These are phyloP conservation scores for Aspergillus ostianus DNA, from an alignment of 495 filamentous ascomycete species.

Conservation along the genomic window DNA sequence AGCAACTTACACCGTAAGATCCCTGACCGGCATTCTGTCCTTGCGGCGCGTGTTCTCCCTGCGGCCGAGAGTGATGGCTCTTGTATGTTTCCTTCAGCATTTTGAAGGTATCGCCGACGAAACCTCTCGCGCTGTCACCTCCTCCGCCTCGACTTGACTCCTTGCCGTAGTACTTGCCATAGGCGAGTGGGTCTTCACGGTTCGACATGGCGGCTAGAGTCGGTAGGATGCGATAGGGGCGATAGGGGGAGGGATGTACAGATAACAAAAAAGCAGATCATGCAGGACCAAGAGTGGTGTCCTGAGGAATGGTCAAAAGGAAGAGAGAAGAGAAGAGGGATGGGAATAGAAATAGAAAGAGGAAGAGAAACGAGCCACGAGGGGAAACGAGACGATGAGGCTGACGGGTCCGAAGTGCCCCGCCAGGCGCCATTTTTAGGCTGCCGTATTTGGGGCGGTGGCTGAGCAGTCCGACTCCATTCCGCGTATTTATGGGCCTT, in stretches of 20 bases:
- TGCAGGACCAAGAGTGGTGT: not conserved
- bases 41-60: conserved; percentile 16
- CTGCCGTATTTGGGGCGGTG: not conserved
- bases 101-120: conserved; percentile 54
- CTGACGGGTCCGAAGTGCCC: not conserved
- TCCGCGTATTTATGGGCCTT: too few species aligned
- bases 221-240: not conserved
- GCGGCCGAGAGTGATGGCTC: conserved; percentile 21
- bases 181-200: conserved; percentile 52
- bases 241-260: not conserved
- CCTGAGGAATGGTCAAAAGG: not conserved
- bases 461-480: not conserved
- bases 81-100: conserved; percentile 47
- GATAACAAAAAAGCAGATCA: not conserved
- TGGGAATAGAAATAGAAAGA: not conserved
- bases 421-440: not conserved
- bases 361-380: too few species aligned
- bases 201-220: conserved; percentile 34
- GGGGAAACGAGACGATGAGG: not conserved
- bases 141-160: conserved; percentile 26
- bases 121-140: conserved; percentile 45
- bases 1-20: not conserved
- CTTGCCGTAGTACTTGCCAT: conserved; percentile 51
- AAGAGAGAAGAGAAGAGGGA: not conserved
- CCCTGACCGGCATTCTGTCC: conserved; percentile 4